Percentiles rank a stretch among this genome's conserved stretches.
phyloP scores from a whole-genome alignment of 306 rosid genomes.

The Neltuma alba region DNA sequence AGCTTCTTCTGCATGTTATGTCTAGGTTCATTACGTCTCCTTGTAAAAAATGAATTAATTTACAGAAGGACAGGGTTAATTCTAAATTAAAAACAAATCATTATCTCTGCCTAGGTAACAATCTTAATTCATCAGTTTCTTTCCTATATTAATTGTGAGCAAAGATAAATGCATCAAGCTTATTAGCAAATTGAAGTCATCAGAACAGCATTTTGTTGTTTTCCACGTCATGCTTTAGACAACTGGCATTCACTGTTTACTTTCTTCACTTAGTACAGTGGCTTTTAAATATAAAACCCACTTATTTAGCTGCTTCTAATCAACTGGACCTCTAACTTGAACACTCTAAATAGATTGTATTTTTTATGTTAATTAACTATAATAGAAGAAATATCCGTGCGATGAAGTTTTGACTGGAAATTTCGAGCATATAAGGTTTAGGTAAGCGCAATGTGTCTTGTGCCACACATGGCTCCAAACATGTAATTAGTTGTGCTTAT shows the following conservation, averaged over 20 bases:
- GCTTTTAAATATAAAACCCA: background rate
- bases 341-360: background rate
- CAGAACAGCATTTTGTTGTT: background rate
- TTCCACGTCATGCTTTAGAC: background rate
- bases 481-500: background rate
- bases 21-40: background rate
- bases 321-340: background rate
- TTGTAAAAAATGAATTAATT: background rate
- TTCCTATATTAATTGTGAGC: slow-evolving; percentile 31
- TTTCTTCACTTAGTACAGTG: background rate
- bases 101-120: background rate
- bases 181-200: slow-evolving; percentile 22
- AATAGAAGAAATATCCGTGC: background rate
- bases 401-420: background rate
- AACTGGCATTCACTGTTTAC: background rate
- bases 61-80: slow-evolving; percentile 1
- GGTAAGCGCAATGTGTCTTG: too few species aligned
- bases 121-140: slow-evolving; percentile 20
- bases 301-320: background rate
- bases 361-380: background rate
- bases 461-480: too few species aligned
- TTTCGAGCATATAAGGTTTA: slow-evolving; percentile 1
- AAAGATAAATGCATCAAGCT: slow-evolving; percentile 23
- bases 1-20: background rate
- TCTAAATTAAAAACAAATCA: background rate